These are phyloP conservation scores for Lactifluus volemus DNA, from an alignment of 768 basidiomycete species.

Conservation along the genomic window DNA sequence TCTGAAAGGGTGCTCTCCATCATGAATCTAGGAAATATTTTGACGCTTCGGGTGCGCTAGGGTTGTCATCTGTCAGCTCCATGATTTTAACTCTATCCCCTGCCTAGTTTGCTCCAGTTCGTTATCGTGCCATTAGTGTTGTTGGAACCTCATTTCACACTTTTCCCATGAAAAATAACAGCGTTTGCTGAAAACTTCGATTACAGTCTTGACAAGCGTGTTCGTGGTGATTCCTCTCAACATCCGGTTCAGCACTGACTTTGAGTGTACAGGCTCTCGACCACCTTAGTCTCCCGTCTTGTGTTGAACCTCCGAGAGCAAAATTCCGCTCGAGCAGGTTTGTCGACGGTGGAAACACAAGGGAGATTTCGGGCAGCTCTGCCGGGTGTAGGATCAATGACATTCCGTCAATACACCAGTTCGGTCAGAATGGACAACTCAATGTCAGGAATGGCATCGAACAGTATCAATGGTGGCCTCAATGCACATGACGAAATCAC, in stretches of 20 bases:
- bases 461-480: not conserved
- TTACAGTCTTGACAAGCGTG: slow-evolving; percentile 5
- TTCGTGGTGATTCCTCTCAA: not conserved
- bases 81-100: not conserved
- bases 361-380: not conserved
- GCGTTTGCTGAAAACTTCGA: not conserved
- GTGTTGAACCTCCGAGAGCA: slow-evolving; percentile 13
- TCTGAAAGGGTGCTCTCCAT: not conserved
- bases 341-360: not conserved
- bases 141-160: not conserved
- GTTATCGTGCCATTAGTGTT: not conserved
- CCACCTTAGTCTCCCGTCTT: slow-evolving; percentile 11
- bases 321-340: too few species aligned
- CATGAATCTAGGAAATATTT: slow-evolving; percentile 6
- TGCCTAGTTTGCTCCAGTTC: slow-evolving; percentile 2
- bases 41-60: slow-evolving; percentile 3
- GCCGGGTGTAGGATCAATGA: not conserved
- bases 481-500: not conserved
- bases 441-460: not conserved
- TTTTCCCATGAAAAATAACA: not conserved
- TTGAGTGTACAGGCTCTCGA: not conserved
- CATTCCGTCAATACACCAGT: not conserved
- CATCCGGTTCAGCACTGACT: not conserved
- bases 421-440: not conserved
- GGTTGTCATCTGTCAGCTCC: not conserved